Conservation (phyloP, 306 rosid genomes). For the Astragalus glycyphyllos region DNA sequence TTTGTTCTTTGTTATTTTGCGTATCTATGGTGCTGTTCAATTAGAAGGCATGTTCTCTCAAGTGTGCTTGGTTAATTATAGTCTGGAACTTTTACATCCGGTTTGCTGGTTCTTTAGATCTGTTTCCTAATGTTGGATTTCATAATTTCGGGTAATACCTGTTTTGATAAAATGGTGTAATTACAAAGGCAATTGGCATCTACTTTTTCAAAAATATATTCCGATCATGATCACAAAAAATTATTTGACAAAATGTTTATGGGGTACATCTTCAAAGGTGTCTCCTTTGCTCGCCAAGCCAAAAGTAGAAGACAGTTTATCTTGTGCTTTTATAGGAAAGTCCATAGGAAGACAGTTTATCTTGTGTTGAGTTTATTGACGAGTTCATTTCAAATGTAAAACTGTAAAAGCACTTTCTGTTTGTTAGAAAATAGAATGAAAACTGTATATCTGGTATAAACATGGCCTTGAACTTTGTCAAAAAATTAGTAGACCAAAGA, state of each 20-base stretch:
- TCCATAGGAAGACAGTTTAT: constrained; percentile 6
- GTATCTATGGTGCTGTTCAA: constrained; percentile 1
- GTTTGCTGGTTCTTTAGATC: not conserved
- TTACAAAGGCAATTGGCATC: constrained; percentile 5
- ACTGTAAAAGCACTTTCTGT: not conserved
- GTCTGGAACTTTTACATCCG: not conserved
- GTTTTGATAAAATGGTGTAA: not conserved
- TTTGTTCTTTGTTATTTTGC: constrained; percentile 10
- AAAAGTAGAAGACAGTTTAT: constrained; percentile 11
- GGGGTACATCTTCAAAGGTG: not conserved
- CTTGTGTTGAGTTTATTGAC: not conserved
- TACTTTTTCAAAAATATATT: constrained; percentile 9
- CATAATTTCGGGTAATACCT: constrained; percentile 3
- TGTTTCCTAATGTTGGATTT: constrained; percentile 1
- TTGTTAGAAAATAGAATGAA: not conserved
- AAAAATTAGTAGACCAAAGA: not conserved
- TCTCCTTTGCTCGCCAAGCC: not conserved
- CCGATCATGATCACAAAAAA: not conserved
- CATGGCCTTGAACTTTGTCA: constrained; percentile 9
- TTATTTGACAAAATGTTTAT: not conserved
- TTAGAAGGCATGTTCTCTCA: constrained; percentile 6
- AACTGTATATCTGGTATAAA: not conserved
- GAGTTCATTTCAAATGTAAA: not conserved
- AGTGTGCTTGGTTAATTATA: constrained; percentile 10
- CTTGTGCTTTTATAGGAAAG: not conserved